Evolutionary conservation across 805 yeast genomes (phyloP).

Genomic region (Lipomyces chichibuensis): DNA sequence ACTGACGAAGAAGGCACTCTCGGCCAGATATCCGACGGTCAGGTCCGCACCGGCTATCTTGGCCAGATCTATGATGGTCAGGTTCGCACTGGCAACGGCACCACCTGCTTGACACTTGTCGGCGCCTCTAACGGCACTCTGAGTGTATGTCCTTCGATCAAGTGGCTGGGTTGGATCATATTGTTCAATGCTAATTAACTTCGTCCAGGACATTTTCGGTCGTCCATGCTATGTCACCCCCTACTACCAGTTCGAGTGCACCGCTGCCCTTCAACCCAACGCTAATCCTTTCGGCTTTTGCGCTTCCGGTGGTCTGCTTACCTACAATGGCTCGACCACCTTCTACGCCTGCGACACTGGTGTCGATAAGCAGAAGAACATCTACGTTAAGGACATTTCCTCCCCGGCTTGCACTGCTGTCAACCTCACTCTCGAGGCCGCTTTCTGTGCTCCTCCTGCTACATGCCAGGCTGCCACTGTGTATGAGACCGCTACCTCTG

Average conservation of each 20-base stretch:
- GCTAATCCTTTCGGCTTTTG: conserved; percentile 35
- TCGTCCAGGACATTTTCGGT: conserved; percentile 26
- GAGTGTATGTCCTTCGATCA: conserved; percentile 13
- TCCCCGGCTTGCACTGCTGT: conserved; percentile 30
- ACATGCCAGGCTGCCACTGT: conserved; percentile 27
- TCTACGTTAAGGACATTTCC: conserved; percentile 32
- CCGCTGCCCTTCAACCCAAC: conserved; percentile 33
- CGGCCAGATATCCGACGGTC: conserved; percentile 34
- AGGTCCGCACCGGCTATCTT: conserved; percentile 31
- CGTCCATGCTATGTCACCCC: conserved; percentile 36
- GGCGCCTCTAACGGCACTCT: conserved; percentile 29
- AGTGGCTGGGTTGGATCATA: no score
- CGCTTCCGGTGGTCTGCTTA: conserved; percentile 20
- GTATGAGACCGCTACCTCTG: conserved; percentile 5
- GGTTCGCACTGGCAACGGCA: conserved; percentile 31
- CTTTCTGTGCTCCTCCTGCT: conserved; percentile 23
- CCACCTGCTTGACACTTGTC: conserved; percentile 28
- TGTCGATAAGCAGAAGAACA: conserved; percentile 29
- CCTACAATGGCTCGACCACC: conserved; percentile 32
- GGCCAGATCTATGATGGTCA: conserved; percentile 36
- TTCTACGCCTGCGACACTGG: conserved; percentile 37
- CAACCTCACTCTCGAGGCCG: conserved; percentile 19
- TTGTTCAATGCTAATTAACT: background rate
- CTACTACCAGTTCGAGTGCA: conserved; percentile 35
- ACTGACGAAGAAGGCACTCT: conserved; percentile 18